Evolutionary conservation across 176 grass and related monocot genomes (phyloP).

Genomic region (Oryza longistaminata): DNA sequence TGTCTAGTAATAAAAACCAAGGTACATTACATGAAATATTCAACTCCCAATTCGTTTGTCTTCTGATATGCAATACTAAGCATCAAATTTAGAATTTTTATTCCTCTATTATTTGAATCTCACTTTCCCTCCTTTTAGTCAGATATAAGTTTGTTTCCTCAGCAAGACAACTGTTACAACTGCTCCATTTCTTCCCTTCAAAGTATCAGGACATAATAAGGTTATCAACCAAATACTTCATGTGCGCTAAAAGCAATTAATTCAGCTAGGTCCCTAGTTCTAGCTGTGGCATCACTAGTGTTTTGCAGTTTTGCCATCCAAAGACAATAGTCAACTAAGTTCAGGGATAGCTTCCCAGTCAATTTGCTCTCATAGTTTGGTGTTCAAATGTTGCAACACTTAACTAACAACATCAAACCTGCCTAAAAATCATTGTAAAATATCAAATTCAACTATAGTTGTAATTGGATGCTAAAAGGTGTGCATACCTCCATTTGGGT

Average conservation of each 20-base stretch:
- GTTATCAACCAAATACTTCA: conserved; percentile 8
- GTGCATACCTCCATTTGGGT: conserved; percentile 69
- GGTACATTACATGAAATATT: conserved; percentile 1
- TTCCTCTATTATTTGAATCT: conserved; percentile 8
- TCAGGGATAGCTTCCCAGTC: background rate
- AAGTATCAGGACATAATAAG: conserved; percentile 16
- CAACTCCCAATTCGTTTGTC: background rate
- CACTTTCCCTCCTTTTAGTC: conserved; percentile 1
- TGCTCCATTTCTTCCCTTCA: background rate
- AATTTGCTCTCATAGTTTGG: background rate
- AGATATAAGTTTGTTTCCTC: conserved; percentile 13
- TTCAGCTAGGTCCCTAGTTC: background rate
- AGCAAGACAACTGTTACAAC: background rate
- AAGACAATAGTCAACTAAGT: conserved; percentile 11
- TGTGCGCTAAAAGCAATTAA: background rate
- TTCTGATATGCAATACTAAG: background rate
- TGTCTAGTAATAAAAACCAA: background rate
- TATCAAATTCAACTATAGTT: conserved; percentile 10
- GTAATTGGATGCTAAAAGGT: conserved; percentile 10
- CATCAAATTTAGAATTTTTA: background rate
- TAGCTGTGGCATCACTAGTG: conserved; percentile 14
- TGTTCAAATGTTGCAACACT: background rate
- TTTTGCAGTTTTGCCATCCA: conserved; percentile 16
- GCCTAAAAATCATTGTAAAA: background rate
- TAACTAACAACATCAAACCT: conserved; percentile 12